Base-by-base conservation (phyloP, 116 monocot species). In the Iris pallida region DNA sequence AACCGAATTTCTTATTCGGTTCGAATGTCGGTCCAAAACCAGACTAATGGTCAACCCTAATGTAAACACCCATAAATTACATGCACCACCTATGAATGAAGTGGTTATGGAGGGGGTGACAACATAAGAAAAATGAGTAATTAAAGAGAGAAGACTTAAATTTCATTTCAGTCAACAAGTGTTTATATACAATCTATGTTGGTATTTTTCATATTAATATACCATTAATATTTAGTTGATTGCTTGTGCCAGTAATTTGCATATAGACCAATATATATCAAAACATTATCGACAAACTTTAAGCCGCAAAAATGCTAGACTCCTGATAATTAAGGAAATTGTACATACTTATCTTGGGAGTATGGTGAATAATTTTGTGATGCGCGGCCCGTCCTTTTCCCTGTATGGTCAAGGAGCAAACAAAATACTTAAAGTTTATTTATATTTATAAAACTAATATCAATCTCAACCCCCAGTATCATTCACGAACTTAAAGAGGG, bases 291-390 rank as follows among this genome's bases (percentile, higher is more conserved):
- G n/a, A 57, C 16, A 44, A 4, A 44, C 4, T 63, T 45, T 20
- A 9, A 44, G 8, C 7, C 43, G 4, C 17, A 63, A 3, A 14
- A 52, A 52, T 30, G 30, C 30, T 30, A 30, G 30, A 30, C 30
- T 30, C 30, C 30, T 58, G 58, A 20, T 8, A 2, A 4, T 43
- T 0, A 42, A 13, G 16, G 5, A 43, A 40, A 20, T 46, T 55
- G 43, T 63, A 71, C 79, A 54, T 76, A 83, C 79, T 79, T 54
- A 79, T 83, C 51, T 58, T 73, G 2, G 79, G 83, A 69, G 40
- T 45, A 5, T 57, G 51, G 15, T 30, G 20, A 46, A 53, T 15
- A 68, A 18, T 71, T 49, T 53, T 41, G 12, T 15, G 42, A 58
- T 45, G 48, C 18, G 67, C 65, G 7, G 16, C 74, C 42, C 16